Evolutionary conservation across 108 stramenopile species (phyloP), one percentile per base, ranked within the genome.

Genomic region (Parietichytrium sp.): DNA sequence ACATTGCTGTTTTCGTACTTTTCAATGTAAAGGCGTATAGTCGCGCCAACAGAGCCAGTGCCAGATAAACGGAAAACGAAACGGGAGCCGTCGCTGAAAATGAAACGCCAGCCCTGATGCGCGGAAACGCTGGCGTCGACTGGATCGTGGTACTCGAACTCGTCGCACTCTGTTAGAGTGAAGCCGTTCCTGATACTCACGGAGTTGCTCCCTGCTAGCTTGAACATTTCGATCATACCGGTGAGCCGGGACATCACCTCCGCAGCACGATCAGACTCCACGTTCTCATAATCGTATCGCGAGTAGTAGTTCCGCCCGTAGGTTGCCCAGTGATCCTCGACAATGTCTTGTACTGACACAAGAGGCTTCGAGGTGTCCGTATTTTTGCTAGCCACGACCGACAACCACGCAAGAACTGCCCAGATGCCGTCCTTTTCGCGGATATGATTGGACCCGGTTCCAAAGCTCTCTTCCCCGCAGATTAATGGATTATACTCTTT

Each of bases 371-470:
- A 84, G 38, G 90, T 61, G 85, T 93, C 92, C 51, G 92, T 85
- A 84, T 98, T 98, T 83, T 85, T 85, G 30, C 89, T 83, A 12
- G 97, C 97, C 47, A 99, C 91, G 80, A 99, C 94, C 48, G 86
- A 87, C 82, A 99, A 86, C 99, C 99, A 99, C 4, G 98, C 97
- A 52, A 99, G 85, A 30, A 99, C 98, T 23, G 99, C 99, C 96
- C 97, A 99, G 84, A 99, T 90, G 82, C 99, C 99, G 89, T 99
- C 99, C 95, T 99, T 99, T 85, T 99, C 99, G 54, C 99, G 91
- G 30, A 99, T 90, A 89, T 99, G 99, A 84, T 96, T 92, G 7
- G 93, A 94, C 48, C 99, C 99, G 48, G 98, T 98, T 52, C 99
- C 99, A 84, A 99, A 99, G 83, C 93, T 93, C 84, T 99, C 99